Conservation (phyloP, 192 early-diverging fungal species). For the Podila horticola region DNA sequence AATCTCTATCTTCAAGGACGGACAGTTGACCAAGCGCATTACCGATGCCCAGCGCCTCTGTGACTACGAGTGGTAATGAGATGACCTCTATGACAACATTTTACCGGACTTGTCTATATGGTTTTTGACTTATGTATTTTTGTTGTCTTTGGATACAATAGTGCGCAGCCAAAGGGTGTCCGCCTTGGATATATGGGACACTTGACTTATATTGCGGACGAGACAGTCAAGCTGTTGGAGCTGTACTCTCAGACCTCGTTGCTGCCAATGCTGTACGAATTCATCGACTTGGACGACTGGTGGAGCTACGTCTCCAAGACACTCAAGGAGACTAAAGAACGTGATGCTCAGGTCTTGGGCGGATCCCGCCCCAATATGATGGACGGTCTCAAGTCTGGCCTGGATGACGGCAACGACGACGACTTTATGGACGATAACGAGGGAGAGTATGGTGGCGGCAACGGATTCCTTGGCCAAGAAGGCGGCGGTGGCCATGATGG, state of each 20-base stretch:
- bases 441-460: constrained; percentile 60
- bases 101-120: neutral
- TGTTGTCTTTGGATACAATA: constrained; percentile 33
- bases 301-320: constrained; percentile 63
- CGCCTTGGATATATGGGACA: constrained; percentile 99
- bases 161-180: constrained; percentile 86
- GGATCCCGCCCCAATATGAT: constrained; percentile 60
- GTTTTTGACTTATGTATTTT: too few species aligned
- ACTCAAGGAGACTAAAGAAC: constrained; percentile 54
- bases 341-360: constrained; percentile 58
- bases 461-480: constrained; percentile 65
- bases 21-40: constrained; percentile 85
- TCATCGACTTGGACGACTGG: constrained; percentile 63
- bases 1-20: constrained; percentile 85
- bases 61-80: constrained; percentile 79
- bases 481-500: constrained; percentile 60
- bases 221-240: constrained; percentile 91
- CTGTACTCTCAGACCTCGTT: constrained; percentile 55
- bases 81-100: neutral
- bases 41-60: constrained; percentile 85
- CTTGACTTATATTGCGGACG: constrained; percentile 96
- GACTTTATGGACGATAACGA: constrained; percentile 67
- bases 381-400: constrained; percentile 44
- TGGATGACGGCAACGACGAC: constrained; percentile 55
- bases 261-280: constrained; percentile 43